Evolutionary conservation across 1,284 basidiomycete species (phyloP), one percentile per base, ranked within the genome.

Genomic region (Papiliotrema nemorosa): DNA sequence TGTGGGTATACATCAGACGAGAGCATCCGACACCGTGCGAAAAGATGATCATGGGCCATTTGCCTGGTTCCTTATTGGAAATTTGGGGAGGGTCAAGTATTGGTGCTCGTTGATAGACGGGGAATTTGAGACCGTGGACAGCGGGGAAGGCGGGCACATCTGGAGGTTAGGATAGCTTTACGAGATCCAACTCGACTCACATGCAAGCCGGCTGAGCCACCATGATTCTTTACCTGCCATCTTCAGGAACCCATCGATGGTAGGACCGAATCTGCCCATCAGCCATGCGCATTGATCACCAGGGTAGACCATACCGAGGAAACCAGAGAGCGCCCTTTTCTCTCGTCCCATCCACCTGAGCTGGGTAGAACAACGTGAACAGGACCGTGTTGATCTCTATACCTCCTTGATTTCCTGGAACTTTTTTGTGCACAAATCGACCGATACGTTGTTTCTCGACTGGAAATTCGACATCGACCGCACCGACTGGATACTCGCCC

Each of bases 341-440:
- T 37, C 44, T 26, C 16, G 29, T 49, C 2, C 31, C 40, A 24
- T 42, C 53, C 35, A 50, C 39, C 20, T 71, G 60, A 25, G 73
- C 59, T 16, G 78, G 76, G 52, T 78, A 78, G 62, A 76, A 78
- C 24, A 77, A 52, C 3, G 72, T 71, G 51, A 74, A 76, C 41
- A 74, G 57, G 36, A 73, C 58, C n/a, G 72, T 71, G 44, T 77
- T 69, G 29, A 77, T 67, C 22, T 66, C 64, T 9, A 76, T 50
- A 6, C 55, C 55, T 7, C 31, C 45, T 18, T 47, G 24, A 10
- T 16, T 25, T 20, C 45, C 45, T 9, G 35, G 35, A 9, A 47
- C 18, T 36, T 47, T 47, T 16, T 39, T 47, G 37, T 53, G 52
- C 26, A 18, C 26, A 33, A 57, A 57, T 16, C 43, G 29, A 12